Evolutionary conservation across 1,284 basidiomycete genomes (phyloP).

Genomic region (Apiotrichum siamense): DNA sequence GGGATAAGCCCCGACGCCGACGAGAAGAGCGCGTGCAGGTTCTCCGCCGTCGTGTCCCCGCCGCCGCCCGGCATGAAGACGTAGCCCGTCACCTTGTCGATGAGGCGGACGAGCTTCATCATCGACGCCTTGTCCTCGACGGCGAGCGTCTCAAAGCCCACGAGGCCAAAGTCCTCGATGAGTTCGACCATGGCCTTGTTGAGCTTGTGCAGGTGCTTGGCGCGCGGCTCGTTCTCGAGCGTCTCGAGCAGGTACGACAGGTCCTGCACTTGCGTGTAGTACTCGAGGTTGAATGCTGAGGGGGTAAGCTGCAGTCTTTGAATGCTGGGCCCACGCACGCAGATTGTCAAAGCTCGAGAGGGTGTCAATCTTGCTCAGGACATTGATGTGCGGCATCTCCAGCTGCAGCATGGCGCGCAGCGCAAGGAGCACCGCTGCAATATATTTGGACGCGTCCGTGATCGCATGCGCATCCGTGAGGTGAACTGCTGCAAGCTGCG

Average conservation of each 20-base stretch:
- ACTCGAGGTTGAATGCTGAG: conserved; percentile 91
- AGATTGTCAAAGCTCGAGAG: conserved; percentile 80
- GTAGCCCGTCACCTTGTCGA: conserved; percentile 86
- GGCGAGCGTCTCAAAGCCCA: conserved; percentile 93
- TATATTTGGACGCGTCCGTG: conserved; percentile 90
- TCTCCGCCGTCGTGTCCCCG: conserved; percentile 55
- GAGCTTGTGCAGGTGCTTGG: conserved; percentile 64
- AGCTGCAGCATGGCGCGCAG: conserved; percentile 96
- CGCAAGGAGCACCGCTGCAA: conserved; percentile 85
- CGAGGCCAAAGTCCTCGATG: conserved; percentile 89
- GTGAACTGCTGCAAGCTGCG: conserved; percentile 74
- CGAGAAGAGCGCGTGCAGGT: conserved; percentile 61
- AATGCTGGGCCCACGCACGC: conserved; percentile 52
- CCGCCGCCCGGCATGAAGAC: conserved; percentile 60
- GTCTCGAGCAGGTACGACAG: conserved; percentile 77
- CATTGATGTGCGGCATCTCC: conserved; percentile 90
- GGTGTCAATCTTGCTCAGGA: conserved; percentile 91
- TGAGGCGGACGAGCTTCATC: conserved; percentile 70
- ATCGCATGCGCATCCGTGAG: conserved; percentile 95
- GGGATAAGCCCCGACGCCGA: conserved; percentile 58
- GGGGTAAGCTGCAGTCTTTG: background rate
- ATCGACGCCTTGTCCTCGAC: conserved; percentile 95
- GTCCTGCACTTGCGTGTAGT: conserved; percentile 97
- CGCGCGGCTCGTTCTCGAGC: conserved; percentile 56
- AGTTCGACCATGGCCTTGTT: conserved; percentile 87